These are phyloP conservation scores for Trichoderma endophyticum DNA, from an alignment of 2,329 filamentous ascomycete species.

Conservation along the genomic window DNA sequence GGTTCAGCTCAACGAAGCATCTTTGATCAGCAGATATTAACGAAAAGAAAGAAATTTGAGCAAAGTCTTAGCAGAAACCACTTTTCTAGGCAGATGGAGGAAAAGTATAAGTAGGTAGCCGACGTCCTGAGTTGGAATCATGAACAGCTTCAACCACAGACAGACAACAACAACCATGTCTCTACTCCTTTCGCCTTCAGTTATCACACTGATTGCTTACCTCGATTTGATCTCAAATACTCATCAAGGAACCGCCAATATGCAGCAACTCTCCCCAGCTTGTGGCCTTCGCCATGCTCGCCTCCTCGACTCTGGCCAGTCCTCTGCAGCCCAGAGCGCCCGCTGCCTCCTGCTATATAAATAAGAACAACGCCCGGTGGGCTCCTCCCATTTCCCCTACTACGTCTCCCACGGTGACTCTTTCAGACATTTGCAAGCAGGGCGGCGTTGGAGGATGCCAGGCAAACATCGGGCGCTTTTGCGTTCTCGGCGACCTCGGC, in stretches of 20 bases:
- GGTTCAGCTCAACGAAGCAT: neutral
- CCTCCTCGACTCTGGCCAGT: neutral
- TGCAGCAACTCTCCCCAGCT: neutral
- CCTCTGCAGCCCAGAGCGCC: neutral
- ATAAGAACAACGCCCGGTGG: neutral
- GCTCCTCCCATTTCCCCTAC: neutral
- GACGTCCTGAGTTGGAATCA: neutral
- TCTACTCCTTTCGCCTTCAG: neutral
- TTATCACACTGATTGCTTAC: neutral
- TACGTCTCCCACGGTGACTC: neutral
- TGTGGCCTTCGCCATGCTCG: neutral
- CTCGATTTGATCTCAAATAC: neutral
- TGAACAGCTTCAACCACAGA: neutral
- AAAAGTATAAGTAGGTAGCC: neutral
- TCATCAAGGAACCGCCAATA: neutral
- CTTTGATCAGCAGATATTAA: neutral
- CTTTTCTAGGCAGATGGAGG: neutral
- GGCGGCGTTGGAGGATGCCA: neutral
- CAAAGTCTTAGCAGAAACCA: neutral
- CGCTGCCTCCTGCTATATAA: neutral
- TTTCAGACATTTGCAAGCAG: neutral
- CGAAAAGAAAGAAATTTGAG: neutral
- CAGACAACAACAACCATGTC: neutral
- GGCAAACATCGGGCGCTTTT: neutral
- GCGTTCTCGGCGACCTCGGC: neutral